Base-by-base conservation (phyloP, 116 monocot species). In the Cymodocea nodosa region DNA sequence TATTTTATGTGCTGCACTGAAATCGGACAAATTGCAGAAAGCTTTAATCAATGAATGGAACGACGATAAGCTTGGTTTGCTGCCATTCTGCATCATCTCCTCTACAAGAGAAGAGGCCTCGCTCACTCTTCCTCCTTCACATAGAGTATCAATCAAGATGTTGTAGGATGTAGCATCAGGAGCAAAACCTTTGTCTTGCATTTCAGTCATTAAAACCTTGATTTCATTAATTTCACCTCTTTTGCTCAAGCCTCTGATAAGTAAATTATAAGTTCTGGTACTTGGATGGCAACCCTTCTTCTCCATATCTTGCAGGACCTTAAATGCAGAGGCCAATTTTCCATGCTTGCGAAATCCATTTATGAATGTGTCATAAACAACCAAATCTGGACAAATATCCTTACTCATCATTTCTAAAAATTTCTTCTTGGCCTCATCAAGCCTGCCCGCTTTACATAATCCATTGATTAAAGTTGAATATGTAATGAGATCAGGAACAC, bases 271-370 rank as follows among this genome's bases (percentile, higher is more conserved):
- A 58, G 97, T 82, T 69, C 72, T 78, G 23, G 77, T 77, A 59
- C 77, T 89, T 44, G 87, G 80, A 53, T 79, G 71, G 52, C 68
- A 81, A 35, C 85, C 83, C 52, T 78, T 85, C 70, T 77, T 88
- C 72, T 85, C 85, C 97, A 97, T 97, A 67, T 97, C 97, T 68
- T 76, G 83, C 15, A 91, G 62, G 63, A 97, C 92, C 76, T 74
- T 90, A 71, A 84, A 72, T 66, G 92, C 97, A 20, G 84, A 79
- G 4, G 80, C 72, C 9, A 84, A 71, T 77, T 91, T 97, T 25
- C 92, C 97, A 36, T 80, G 80, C 63, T 80, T 85, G 62, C 91
- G 88, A 61, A 64, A 97, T 15, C 81, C 79, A 72, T 78, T 72
- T 55, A 97, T 65, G 70, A 97, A 91, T 48, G 70, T 86, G 51